Base-by-base conservation (phyloP, 129 eudicot genomes). In the Centaurea solstitialis region DNA sequence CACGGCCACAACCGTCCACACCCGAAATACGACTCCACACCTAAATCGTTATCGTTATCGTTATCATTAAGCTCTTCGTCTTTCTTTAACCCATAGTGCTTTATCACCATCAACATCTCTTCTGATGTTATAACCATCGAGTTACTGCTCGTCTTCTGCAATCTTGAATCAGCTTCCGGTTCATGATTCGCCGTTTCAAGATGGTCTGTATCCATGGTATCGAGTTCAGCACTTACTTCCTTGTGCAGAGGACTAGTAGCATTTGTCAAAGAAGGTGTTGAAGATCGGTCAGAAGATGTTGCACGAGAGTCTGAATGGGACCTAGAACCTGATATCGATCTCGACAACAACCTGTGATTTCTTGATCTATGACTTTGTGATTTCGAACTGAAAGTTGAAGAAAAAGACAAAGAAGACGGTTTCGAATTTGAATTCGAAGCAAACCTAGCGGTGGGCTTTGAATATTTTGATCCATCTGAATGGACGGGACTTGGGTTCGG, bases 1-100 rank as follows among this genome's bases (percentile, higher is more conserved):
- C 90, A 86, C n/a, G 92, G 85, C 92, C 90, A 88, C 38, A 79
- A 81, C 33, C 90, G 90, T 12, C 86, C 89, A 81, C 84, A 80
- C 30, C 92, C 92, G 57, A 88, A 86, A 73, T 61, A 88, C 61
- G 37, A 40, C 74, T 86, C 90, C 33, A 33, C 37, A 33, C 37
- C 37, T 4, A 33, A 33, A 33, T 33, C 37, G 37, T 33, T 33
- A 33, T 33, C 37, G 37, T 40, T 76, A 33, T 84, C 75, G 39
- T 74, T n/a, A n/a, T n/a, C n/a, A n/a, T n/a, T 82, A 62, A 13
- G 66, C 65, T 75, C 77, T 13, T 73, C 88, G 13, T 66, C 86
- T 53, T 74, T 68, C 74, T 77, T 78, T 79, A 82, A 23, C 9
- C 86, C 82, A 72, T 83, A 86, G 78, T 83, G 87, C 68, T 83